phyloP scores from a whole-genome alignment of 169 alveolate species.

The Cardiosporidium cionae region DNA sequence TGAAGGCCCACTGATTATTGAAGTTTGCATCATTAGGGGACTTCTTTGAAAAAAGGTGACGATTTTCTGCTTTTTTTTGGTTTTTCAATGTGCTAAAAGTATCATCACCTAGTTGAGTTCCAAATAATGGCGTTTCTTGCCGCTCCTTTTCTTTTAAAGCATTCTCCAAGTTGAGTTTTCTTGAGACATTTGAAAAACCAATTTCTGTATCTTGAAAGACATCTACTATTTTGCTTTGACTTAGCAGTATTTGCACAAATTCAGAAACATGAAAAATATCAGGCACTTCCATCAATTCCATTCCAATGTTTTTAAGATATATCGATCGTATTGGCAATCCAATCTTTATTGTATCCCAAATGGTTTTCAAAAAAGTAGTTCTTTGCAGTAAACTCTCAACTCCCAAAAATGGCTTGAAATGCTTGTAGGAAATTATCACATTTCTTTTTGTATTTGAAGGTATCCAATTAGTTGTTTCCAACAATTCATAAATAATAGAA shows the following conservation, averaged over 20 bases:
- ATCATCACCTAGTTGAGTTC: background rate
- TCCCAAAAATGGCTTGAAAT: slow-evolving; percentile 30
- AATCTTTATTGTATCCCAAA: background rate
- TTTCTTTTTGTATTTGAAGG: too few species aligned
- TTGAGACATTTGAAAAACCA: slow-evolving; percentile 14
- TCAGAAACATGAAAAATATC: slow-evolving; percentile 31
- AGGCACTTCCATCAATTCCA: slow-evolving; percentile 40
- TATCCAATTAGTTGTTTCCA: too few species aligned
- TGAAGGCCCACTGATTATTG: slow-evolving; percentile 37
- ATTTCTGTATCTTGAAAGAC: slow-evolving; percentile 30
- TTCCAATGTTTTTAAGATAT: slow-evolving; percentile 38
- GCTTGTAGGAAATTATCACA: slow-evolving; percentile 32
- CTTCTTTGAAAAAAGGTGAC: slow-evolving; percentile 18
- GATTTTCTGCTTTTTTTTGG: background rate
- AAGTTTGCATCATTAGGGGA: slow-evolving; percentile 33
- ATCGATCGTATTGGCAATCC: slow-evolving; percentile 19
- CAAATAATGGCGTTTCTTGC: background rate
- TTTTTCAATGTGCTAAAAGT: background rate
- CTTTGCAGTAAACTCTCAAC: slow-evolving; percentile 31
- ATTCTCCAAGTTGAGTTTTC: background rate
- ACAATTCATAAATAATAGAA: too few species aligned
- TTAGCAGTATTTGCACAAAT: slow-evolving; percentile 21
- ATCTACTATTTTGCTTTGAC: slow-evolving; percentile 21
- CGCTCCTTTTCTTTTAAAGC: background rate
- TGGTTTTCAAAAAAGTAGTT: slow-evolving; percentile 21